Conservation (phyloP, 2,329 filamentous ascomycete genomes). For the Botrytis cinerea region DNA sequence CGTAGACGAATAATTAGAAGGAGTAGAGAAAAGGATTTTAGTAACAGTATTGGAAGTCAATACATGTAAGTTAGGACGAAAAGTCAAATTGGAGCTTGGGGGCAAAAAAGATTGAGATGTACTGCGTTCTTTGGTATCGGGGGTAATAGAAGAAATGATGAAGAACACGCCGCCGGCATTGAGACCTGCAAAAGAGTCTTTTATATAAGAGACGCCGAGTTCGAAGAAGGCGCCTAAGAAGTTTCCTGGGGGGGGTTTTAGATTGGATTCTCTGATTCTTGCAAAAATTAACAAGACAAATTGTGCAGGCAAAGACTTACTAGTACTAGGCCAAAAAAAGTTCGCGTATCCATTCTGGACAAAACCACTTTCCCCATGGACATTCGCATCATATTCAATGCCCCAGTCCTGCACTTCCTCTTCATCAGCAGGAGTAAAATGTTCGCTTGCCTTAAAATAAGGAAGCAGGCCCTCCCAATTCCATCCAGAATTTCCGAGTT, state of each 20-base stretch:
- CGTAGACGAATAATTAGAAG: background rate
- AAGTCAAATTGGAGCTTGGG: background rate
- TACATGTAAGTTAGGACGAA: slow-evolving; percentile 16
- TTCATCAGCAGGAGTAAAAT: background rate
- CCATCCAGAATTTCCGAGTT: slow-evolving; percentile 47
- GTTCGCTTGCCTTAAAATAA: slow-evolving; percentile 39
- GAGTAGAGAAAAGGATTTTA: background rate
- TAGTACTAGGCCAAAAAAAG: slow-evolving; percentile 19
- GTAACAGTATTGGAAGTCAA: slow-evolving; percentile 16
- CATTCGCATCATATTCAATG: slow-evolving; percentile 32
- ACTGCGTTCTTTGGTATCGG: background rate
- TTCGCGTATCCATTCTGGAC: slow-evolving; percentile 7
- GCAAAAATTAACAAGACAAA: slow-evolving; percentile 28
- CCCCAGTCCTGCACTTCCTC: background rate
- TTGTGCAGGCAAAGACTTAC: background rate
- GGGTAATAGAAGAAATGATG: background rate
- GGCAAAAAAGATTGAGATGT: slow-evolving; percentile 14
- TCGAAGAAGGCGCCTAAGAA: slow-evolving; percentile 45
- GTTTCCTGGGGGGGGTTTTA: slow-evolving; percentile 37
- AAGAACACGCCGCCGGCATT: slow-evolving; percentile 11
- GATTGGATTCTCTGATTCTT: slow-evolving; percentile 34
- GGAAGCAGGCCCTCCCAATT: slow-evolving; percentile 38
- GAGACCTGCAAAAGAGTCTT: slow-evolving; percentile 36
- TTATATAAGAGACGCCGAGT: slow-evolving; percentile 43
- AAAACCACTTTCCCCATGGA: slow-evolving; percentile 26